A percentile compares a stretch with the other conserved stretches of the same genome.
Conservation (phyloP, 257 asterid species). For the Nicotiana tomentosiformis region DNA sequence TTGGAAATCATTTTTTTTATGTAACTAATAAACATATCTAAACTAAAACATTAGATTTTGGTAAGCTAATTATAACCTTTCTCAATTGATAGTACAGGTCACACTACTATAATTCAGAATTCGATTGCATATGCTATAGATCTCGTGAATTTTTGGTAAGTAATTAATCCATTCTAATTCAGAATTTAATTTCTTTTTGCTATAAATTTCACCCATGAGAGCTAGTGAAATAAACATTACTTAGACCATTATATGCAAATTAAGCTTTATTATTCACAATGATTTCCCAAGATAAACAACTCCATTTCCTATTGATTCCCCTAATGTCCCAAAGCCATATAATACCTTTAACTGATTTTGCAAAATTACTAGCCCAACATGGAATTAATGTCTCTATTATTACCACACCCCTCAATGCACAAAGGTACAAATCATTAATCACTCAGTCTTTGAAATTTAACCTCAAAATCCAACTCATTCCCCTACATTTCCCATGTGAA, state of each 20-base stretch:
- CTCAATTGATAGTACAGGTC: too few relatives aligned
- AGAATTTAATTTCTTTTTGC: not conserved
- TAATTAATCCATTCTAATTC: not conserved
- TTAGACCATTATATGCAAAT: not conserved
- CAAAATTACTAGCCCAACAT: conserved; percentile 33
- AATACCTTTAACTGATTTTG: conserved; percentile 53
- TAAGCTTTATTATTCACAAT: conserved; percentile 2
- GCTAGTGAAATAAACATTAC: not conserved
- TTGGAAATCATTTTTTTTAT: too few relatives aligned
- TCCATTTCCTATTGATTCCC: conserved; percentile 49
- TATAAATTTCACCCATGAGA: not conserved
- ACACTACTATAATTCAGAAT: too few relatives aligned
- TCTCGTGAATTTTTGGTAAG: too few relatives aligned
- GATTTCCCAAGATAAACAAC: conserved; percentile 20
- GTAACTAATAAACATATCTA: too few relatives aligned
- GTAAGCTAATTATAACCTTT: too few relatives aligned
- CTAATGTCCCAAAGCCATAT: conserved; percentile 61
- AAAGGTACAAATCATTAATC: conserved; percentile 21
- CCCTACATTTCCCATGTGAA: conserved; percentile 39
- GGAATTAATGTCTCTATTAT: conserved; percentile 37
- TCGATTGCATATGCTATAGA: too few relatives aligned
- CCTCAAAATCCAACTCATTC: conserved; percentile 26
- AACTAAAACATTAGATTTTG: too few relatives aligned
- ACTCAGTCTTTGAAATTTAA: conserved; percentile 11
- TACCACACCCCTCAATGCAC: conserved; percentile 44